Base-by-base conservation (phyloP, 1,284 basidiomycete genomes). In the Quambalaria eucalypti region DNA sequence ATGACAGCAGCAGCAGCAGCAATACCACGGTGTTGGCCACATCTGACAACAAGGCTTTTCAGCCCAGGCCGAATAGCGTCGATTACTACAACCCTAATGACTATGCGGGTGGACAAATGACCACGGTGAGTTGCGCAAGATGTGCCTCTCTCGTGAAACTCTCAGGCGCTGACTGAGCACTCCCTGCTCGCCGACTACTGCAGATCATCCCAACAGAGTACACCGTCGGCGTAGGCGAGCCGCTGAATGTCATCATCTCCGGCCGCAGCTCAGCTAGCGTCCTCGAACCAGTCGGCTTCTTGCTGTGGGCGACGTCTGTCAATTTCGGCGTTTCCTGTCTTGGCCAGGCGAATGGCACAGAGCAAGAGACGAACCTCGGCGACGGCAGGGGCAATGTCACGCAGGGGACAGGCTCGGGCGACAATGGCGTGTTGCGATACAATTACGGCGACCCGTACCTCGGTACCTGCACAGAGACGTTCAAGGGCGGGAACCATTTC, bases 401-500 rank as follows among this genome's bases (percentile, higher is more conserved):
- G 12, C 67, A 71, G 36, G 68, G 70, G 23, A 67, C 64, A 36
- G 61, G 60, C 29, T 58, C 51, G 14, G 70, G 70, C 0, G 50
- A 62, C 51, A 72, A 69, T 51, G 66, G 68, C 10, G 67, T 72
- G 0, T 46, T 71, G 19, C 62, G 66, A 12, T 71, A 61, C 60
- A 72, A 71, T 51, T 72, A 71, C 31, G 62, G 59, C 16, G 53
- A 65, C n/a, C 53, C 66, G 14, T 58, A 56, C 8, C 54, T 68
- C 21, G 62, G 62, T 4, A 66, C 66, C 2, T 73, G 72, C 52
- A 60, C 56, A 62, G 90, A 97, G 77, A 87, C 88, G 2, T 82
- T 95, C 49, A 69, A 87, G 59, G 92, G 92, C 10, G 92, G 92
- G 4, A 83, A 87, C 67, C 92, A 97, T 72, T 84, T 92, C 74